Evolutionary conservation across 2,329 filamentous ascomycete species (phyloP).

Genomic region (Colletotrichum sansevieriae): DNA sequence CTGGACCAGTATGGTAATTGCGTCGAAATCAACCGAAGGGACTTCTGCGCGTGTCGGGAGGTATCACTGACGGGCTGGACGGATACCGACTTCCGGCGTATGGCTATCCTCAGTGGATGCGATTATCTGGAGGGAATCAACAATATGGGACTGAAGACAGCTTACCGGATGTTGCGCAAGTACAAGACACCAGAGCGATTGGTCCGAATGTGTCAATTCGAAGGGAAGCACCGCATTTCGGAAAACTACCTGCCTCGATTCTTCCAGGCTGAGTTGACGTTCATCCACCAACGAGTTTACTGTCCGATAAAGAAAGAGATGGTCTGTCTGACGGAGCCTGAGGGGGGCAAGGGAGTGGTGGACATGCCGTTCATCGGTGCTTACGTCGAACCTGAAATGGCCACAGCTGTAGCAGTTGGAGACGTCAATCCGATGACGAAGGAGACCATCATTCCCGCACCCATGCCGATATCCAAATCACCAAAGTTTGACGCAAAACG

Average conservation of each 20-base stretch:
- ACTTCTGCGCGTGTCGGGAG: slow-evolving; percentile 91
- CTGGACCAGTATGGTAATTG: slow-evolving; percentile 94
- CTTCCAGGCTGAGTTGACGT: slow-evolving; percentile 89
- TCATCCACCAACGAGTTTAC: slow-evolving; percentile 94
- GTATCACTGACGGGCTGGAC: slow-evolving; percentile 93
- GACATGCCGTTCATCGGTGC: slow-evolving; percentile 87
- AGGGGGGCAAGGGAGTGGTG: slow-evolving; percentile 72
- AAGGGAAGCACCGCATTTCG: slow-evolving; percentile 86
- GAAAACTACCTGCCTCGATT: slow-evolving; percentile 85
- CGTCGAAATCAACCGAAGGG: slow-evolving; percentile 88
- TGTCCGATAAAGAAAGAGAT: slow-evolving; percentile 80
- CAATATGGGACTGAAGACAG: slow-evolving; percentile 92
- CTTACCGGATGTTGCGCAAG: slow-evolving; percentile 89
- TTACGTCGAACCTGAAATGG: slow-evolving; percentile 76
- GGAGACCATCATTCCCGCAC: slow-evolving; percentile 63
- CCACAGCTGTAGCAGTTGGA: slow-evolving; percentile 81
- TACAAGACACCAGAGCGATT: slow-evolving; percentile 89
- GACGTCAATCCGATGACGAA: slow-evolving; percentile 94
- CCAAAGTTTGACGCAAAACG: slow-evolving; percentile 59
- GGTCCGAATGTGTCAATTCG: slow-evolving; percentile 86
- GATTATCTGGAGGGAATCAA: slow-evolving; percentile 92
- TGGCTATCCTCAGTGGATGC: slow-evolving; percentile 97
- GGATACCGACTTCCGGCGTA: slow-evolving; percentile 89
- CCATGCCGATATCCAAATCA: slow-evolving; percentile 59
- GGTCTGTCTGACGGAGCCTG: slow-evolving; percentile 80